phyloP scores from a whole-genome alignment of 129 eudicot genomes.

The Solidago caesia region DNA sequence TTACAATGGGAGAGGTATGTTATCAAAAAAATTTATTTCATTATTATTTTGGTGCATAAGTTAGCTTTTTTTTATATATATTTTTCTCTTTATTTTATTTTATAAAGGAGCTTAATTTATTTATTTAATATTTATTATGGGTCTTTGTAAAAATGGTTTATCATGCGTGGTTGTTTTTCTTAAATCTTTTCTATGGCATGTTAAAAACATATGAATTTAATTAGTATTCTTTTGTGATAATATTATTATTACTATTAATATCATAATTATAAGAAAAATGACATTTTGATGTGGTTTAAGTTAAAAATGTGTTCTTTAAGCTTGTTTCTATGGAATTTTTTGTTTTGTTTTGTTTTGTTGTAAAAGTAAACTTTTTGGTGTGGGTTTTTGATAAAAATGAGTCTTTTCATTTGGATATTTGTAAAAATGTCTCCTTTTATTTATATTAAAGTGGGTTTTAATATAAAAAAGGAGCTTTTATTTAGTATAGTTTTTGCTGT shows the following conservation, averaged over 20 bases:
- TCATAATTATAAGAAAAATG: too few relatives aligned
- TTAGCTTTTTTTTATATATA: background rate
- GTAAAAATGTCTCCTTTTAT: background rate
- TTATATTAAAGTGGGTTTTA: background rate
- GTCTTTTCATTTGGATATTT: background rate
- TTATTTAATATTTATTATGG: too few relatives aligned
- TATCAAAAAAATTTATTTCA: background rate
- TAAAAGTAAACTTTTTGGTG: background rate
- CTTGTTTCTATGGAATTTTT: background rate
- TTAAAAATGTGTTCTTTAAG: background rate
- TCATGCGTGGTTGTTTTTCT: too few relatives aligned
- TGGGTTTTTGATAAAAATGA: background rate
- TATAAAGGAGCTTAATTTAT: too few relatives aligned
- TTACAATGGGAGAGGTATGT: constrained; percentile 38
- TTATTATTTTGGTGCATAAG: background rate
- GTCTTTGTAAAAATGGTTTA: too few relatives aligned
- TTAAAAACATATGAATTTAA: too few relatives aligned
- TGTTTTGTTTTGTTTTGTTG: background rate
- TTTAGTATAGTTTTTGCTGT: background rate
- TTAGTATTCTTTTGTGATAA: too few relatives aligned
- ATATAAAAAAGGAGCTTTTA: background rate
- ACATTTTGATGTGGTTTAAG: too few relatives aligned
- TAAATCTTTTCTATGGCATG: too few relatives aligned
- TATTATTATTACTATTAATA: too few relatives aligned
- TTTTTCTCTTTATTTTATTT: background rate